Conservation (phyloP, 192 early-diverging fungal genomes). For the Coemansia javaensis region DNA sequence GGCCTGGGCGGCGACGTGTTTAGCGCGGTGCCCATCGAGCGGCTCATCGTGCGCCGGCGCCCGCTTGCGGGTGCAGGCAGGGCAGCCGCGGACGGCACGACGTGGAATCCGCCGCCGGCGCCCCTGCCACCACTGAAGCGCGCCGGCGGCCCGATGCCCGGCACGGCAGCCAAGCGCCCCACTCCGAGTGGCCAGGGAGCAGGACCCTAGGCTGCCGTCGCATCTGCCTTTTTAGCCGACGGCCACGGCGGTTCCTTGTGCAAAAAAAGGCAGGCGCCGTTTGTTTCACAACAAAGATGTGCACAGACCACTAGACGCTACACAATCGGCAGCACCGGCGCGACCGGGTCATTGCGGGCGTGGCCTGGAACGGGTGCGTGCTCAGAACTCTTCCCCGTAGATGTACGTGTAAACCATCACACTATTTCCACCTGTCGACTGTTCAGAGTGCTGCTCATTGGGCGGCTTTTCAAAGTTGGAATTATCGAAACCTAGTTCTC, state of each 20-base stretch:
- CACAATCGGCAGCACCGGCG: too few relatives aligned
- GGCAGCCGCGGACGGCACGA: neutral
- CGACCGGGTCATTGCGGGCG: too few relatives aligned
- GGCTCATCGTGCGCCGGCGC: constrained; percentile 33
- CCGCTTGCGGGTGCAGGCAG: constrained; percentile 4
- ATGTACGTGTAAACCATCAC: too few relatives aligned
- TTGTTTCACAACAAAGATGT: neutral
- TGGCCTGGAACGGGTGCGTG: too few relatives aligned
- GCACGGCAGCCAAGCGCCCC: constrained; percentile 1
- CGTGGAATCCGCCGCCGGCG: constrained; percentile 2
- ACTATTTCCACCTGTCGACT: too few relatives aligned
- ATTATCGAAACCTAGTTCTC: too few relatives aligned
- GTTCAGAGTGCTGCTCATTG: too few relatives aligned
- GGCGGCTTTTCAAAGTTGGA: too few relatives aligned
- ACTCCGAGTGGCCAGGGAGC: neutral
- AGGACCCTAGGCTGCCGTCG: neutral
- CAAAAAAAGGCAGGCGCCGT: neutral
- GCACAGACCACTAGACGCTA: too few relatives aligned
- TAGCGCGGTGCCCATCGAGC: constrained; percentile 29
- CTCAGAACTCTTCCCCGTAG: too few relatives aligned
- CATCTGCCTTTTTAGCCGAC: too few relatives aligned
- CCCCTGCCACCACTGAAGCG: constrained; percentile 14
- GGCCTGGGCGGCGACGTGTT: constrained; percentile 14
- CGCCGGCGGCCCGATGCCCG: constrained; percentile 10
- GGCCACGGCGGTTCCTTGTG: too few relatives aligned